Conservation (phyloP, 345 rosid species). For the Theobroma cacao region DNA sequence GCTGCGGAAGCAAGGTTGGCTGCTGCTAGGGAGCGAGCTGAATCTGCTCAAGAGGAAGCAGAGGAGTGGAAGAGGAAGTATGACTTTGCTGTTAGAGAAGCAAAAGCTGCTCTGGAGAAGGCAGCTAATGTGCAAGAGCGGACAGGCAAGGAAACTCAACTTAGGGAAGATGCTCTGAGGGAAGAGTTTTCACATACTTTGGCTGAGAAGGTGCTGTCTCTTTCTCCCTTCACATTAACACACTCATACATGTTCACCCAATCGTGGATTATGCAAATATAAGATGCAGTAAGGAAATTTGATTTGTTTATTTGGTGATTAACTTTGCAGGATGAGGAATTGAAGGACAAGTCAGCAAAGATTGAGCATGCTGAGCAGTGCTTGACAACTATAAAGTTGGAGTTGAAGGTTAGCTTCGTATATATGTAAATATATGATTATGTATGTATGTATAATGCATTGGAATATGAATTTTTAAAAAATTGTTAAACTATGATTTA, state of each 20-base stretch:
- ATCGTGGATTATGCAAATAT: neutral
- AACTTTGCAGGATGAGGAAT: conserved; percentile 72
- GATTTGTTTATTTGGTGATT: conserved; percentile 12
- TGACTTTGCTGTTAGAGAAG: conserved; percentile 81
- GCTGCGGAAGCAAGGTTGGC: conserved; percentile 96
- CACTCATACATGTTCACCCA: neutral
- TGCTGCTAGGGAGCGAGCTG: conserved; percentile 89
- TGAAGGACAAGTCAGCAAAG: conserved; percentile 62
- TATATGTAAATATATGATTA: neutral
- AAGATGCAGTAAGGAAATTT: neutral
- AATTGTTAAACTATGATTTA: neutral
- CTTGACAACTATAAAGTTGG: conserved; percentile 71
- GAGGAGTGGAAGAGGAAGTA: conserved; percentile 94
- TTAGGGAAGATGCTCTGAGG: conserved; percentile 84
- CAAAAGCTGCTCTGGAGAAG: conserved; percentile 88
- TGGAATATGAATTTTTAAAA: neutral
- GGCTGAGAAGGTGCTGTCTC: conserved; percentile 60
- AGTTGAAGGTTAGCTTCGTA: conserved; percentile 67
- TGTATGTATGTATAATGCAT: neutral
- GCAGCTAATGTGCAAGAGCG: conserved; percentile 86
- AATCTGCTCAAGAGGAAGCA: conserved; percentile 90
- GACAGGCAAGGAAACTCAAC: conserved; percentile 67
- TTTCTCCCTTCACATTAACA: conserved; percentile 6
- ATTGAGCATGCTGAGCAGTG: conserved; percentile 80
- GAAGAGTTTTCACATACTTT: conserved; percentile 62